Percentiles rank a stretch among this genome's conserved stretches.
Conservation (phyloP, 805 yeast genomes). For the Metschnikowia vanudenii region DNA sequence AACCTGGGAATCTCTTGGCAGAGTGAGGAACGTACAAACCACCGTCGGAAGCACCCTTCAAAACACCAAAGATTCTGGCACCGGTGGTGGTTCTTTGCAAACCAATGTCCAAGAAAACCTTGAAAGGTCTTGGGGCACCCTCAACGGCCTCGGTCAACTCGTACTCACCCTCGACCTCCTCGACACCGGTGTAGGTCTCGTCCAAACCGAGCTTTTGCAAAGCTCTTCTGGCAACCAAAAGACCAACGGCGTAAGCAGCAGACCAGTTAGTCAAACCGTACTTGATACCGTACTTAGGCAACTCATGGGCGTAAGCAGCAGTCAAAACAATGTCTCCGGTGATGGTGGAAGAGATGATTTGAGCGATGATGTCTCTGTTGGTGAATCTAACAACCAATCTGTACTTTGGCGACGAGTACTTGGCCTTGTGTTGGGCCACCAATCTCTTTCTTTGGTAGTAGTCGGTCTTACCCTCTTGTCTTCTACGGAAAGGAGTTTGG, state of each 20-base stretch:
- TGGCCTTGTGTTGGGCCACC: slow-evolving; percentile 99
- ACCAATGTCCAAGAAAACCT: slow-evolving; percentile 99
- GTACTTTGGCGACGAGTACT: slow-evolving; percentile 99
- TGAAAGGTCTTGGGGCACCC: slow-evolving; percentile 99
- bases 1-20: slow-evolving; percentile 99
- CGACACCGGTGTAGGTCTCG: slow-evolving; percentile 98
- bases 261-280: slow-evolving; percentile 99
- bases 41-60: slow-evolving; percentile 99
- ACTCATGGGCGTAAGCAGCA: slow-evolving; percentile 98
- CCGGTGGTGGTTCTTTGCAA: slow-evolving; percentile 99
- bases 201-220: slow-evolving; percentile 96
- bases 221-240: slow-evolving; percentile 98
- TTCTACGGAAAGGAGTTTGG: slow-evolving; percentile 99
- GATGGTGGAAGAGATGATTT: slow-evolving; percentile 93
- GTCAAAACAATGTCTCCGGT: slow-evolving; percentile 95
- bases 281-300: slow-evolving; percentile 94
- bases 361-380: slow-evolving; percentile 99
- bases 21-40: slow-evolving; percentile 99
- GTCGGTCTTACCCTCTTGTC: slow-evolving; percentile 99
- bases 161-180: slow-evolving; percentile 99
- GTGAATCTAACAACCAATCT: slow-evolving; percentile 99
- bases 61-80: slow-evolving; percentile 99
- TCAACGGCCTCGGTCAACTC: slow-evolving; percentile 98
- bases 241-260: slow-evolving; percentile 99
- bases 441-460: slow-evolving; percentile 99